phyloP scores from a whole-genome alignment of 176 grass and related monocot genomes.

The Bromus sterilis region DNA sequence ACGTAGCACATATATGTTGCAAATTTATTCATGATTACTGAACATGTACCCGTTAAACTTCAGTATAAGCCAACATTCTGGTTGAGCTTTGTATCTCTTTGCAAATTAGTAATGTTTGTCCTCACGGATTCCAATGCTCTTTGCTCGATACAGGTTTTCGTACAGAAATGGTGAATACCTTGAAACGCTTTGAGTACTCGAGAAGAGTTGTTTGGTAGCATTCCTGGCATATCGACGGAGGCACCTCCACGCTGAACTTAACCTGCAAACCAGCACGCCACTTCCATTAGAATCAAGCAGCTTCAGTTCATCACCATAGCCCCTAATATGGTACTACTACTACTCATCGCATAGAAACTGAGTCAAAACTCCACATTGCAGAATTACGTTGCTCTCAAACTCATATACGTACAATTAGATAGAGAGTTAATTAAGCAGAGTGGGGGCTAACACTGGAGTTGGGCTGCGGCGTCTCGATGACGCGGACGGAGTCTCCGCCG shows the following conservation, averaged over 20 bases:
- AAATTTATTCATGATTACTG: neutral
- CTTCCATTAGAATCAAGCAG: neutral
- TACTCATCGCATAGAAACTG: neutral
- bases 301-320: neutral
- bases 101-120: neutral
- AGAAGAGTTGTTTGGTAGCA: conserved; percentile 59
- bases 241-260: conserved; percentile 85
- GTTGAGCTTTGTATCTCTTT: neutral
- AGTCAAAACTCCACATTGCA: neutral
- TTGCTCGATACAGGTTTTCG: neutral
- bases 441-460: conserved; percentile 38
- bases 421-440: neutral
- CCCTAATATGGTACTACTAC: neutral
- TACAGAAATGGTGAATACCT: conserved; percentile 40
- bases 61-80: too few species aligned
- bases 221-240: conserved; percentile 52
- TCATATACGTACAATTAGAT: neutral
- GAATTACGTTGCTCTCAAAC: neutral
- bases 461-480: conserved; percentile 40
- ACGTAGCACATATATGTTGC: neutral
- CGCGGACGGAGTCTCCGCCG: conserved; percentile 37
- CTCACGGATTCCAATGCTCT: neutral
- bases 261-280: conserved; percentile 43
- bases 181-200: conserved; percentile 61
- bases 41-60: neutral